Evolutionary conservation across 805 yeast species (phyloP).

Genomic region (Saccharomycopsis sp.): DNA sequence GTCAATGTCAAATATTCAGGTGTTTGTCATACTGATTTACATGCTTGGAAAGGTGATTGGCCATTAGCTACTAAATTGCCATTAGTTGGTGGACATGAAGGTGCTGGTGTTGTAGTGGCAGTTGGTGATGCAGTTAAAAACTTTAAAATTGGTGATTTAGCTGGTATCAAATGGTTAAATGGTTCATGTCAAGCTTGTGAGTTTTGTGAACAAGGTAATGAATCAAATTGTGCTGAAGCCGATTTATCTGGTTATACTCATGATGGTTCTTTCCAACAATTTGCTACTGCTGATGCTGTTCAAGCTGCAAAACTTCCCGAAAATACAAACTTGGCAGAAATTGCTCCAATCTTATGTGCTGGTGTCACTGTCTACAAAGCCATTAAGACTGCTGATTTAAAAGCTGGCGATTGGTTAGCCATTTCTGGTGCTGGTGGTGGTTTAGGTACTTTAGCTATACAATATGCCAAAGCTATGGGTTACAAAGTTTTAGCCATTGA

Average conservation of each 20-base stretch:
- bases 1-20: constrained; percentile 60
- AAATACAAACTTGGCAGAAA: constrained; percentile 60
- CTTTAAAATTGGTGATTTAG: too few species aligned
- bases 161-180: too few species aligned
- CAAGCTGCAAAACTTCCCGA: constrained; percentile 58
- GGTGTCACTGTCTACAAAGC: too few species aligned
- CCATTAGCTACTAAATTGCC: too few species aligned
- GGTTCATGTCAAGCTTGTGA: too few species aligned
- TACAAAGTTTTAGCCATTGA: constrained; percentile 45
- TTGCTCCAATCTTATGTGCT: too few species aligned
- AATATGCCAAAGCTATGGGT: constrained; percentile 52
- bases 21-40: constrained; percentile 57
- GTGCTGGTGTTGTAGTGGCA: too few species aligned
- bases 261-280: constrained; percentile 77
- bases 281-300: too few species aligned
- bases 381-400: constrained; percentile 38
- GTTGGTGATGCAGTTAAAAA: too few species aligned
- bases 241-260: constrained; percentile 49
- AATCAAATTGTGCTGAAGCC: too few species aligned
- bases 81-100: too few species aligned
- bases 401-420: constrained; percentile 49
- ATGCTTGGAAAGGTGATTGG: constrained; percentile 62
- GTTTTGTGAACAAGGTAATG: too few species aligned
- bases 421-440: constrained; percentile 58
- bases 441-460: constrained; percentile 47